Conservation (phyloP, 176 grass and related monocot genomes). For the Aechmea fasciata region DNA sequence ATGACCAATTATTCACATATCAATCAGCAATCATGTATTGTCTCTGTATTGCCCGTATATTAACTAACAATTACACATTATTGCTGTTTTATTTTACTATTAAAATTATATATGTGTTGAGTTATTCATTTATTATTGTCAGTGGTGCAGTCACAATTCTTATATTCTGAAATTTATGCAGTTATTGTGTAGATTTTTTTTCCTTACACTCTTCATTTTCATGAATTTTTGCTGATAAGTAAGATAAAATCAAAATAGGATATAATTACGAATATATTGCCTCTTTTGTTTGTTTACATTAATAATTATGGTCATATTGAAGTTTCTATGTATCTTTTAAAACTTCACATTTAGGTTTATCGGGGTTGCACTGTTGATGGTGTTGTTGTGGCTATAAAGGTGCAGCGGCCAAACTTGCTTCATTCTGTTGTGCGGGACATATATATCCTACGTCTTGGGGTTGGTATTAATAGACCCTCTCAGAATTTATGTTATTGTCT, state of each 20-base stretch:
- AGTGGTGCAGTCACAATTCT: too few species aligned
- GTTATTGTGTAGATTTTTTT: too few species aligned
- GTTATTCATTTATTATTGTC: too few species aligned
- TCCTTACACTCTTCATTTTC: too few species aligned
- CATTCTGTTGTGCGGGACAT: conserved; percentile 70
- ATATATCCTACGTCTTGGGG: conserved; percentile 87
- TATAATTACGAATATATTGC: background rate
- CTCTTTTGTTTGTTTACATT: background rate
- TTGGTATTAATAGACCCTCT: conserved; percentile 22
- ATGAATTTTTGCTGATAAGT: too few species aligned
- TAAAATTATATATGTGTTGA: too few species aligned
- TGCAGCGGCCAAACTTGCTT: conserved; percentile 77
- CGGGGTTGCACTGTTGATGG: conserved; percentile 66
- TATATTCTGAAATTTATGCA: too few species aligned
- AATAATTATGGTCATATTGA: background rate
- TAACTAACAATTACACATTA: too few species aligned
- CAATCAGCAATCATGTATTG: too few species aligned
- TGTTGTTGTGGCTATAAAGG: conserved; percentile 77
- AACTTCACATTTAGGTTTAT: conserved; percentile 52
- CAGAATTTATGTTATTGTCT: background rate
- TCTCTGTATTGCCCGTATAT: too few species aligned
- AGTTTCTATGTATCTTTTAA: conserved; percentile 3
- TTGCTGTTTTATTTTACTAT: too few species aligned
- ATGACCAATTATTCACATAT: too few species aligned
- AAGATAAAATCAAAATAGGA: background rate